Base-by-base conservation (phyloP, 2,329 filamentous ascomycete genomes). In the Aplosporella prunicola region DNA sequence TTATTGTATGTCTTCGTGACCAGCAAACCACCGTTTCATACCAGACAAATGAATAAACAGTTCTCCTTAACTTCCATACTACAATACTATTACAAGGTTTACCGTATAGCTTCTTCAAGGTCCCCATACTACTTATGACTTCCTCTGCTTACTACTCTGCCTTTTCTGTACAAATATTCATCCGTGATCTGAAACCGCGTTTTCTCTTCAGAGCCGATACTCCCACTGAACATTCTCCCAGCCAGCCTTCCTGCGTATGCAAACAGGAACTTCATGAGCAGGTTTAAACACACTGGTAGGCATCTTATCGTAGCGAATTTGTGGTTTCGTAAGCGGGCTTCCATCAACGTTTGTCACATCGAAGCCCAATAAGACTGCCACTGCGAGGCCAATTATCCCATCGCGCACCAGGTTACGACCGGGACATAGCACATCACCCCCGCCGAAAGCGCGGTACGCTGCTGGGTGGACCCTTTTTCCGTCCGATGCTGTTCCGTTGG, bases 221-320 rank as follows among this genome's bases (percentile, higher is more conserved):
- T n/a, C n/a, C n/a, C n/a, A n/a, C n/a, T n/a, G n/a, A 10, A 39
- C 24, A 3, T 27, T 14, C 18, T 39, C 28, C 36, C 36, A 39
- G 2, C 17, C 36, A n/a, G 20, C 30, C 11, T 29, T 31, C 22
- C 28, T 25, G 15, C 13, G 20, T 9, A 38, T 20, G 1, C 17
- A 11, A 22, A 32, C 35, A 8, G 5, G 5, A 13, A 31, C 27
- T 5, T 38, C 35, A 27, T 31, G 23, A 4, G 29, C 13, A 22
- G 36, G 36, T 14, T 32, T 25, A 9, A n/a, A 26, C 16, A 22
- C 28, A 6, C 29, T 24, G 3, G 28, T 10, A 2, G 36, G 36
- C 8, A 37, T 24, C 2, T 18, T 11, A 14, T 37, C 35, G 11
- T 37, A 26, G 18, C 15, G n/a, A 3, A 27, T 10, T n/a, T 3